phyloP scores from a whole-genome alignment of 2,329 filamentous ascomycete species.

The Microdochium nivale region DNA sequence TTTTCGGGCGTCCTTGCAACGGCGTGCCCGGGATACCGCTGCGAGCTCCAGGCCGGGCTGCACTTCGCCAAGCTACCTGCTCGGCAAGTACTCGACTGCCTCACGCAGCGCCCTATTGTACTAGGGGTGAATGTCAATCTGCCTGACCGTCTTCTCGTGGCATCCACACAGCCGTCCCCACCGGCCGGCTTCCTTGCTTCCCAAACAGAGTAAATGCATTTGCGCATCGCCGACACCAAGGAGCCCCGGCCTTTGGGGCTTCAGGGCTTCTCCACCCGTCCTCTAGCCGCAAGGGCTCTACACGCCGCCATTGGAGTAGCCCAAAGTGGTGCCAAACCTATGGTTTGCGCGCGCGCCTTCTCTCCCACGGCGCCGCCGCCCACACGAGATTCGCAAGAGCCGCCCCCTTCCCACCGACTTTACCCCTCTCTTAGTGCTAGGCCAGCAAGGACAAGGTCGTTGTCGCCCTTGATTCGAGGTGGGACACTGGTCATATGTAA shows the following conservation, averaged over 20 bases:
- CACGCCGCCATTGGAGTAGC: neutral
- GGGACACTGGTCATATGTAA: neutral
- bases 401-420: neutral
- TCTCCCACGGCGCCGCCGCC: neutral
- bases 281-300: neutral
- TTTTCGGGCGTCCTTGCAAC: neutral
- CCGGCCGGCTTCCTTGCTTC: neutral
- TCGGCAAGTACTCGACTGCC: neutral
- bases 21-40: slow-evolving; percentile 1
- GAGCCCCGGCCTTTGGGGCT: too few species aligned
- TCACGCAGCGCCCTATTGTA: neutral
- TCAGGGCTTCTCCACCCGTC: neutral
- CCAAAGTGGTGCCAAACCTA: neutral
- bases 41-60: neutral
- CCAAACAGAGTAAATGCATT: neutral
- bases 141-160: neutral
- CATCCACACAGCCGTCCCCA: neutral
- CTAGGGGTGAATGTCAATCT: neutral
- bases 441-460: neutral
- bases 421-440: neutral
- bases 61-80: neutral
- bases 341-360: neutral
- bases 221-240: neutral
- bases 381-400: neutral
- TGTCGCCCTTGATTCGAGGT: neutral